Evolutionary conservation across 2,329 filamentous ascomycete species (phyloP), one percentile per base, ranked within the genome.

Genomic region (Shiraia bambusicola): DNA sequence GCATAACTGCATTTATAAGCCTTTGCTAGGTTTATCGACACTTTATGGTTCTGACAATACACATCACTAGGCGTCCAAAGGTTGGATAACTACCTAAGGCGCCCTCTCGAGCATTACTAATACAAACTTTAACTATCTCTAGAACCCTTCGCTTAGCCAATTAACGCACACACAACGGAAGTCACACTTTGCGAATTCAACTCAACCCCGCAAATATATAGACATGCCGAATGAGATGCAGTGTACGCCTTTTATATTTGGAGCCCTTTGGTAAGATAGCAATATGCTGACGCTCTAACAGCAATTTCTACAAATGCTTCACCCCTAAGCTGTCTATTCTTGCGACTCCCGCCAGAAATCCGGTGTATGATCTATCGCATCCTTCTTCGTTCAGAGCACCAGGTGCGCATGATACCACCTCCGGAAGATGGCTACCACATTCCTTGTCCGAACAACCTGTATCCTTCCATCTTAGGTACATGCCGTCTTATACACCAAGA

Each of bases 141-240:
- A n/a, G n/a, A n/a, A n/a, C n/a, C n/a, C n/a, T n/a, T n/a, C n/a
- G n/a, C n/a, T n/a, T n/a, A n/a, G n/a, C n/a, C n/a, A n/a, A n/a
- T n/a, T n/a, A n/a, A n/a, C n/a, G n/a, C n/a, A n/a, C n/a, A n/a
- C n/a, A n/a, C n/a, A n/a, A n/a, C n/a, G n/a, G n/a, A n/a, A n/a
- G n/a, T n/a, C n/a, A n/a, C n/a, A 28, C 40, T 37, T 42, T 24
- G 40, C 34, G 22, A 42, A 42, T 28, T 42, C 28, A 3, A 37
- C 13, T 22, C 26, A 42, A 42, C 28, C 28, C 17, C 34, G 40
- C 19, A 32, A 37, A 33, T 37, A 37, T 19, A 25, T 42, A 13
- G 34, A 42, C 24, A 22, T 28, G 11, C 28, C 7, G 28, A 29
- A 29, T 29, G 12, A 29, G 3, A 29, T 29, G 12, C 6, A 29